Base-by-base conservation (phyloP, 345 rosid genomes). In the Arabidopsis arenosa region DNA sequence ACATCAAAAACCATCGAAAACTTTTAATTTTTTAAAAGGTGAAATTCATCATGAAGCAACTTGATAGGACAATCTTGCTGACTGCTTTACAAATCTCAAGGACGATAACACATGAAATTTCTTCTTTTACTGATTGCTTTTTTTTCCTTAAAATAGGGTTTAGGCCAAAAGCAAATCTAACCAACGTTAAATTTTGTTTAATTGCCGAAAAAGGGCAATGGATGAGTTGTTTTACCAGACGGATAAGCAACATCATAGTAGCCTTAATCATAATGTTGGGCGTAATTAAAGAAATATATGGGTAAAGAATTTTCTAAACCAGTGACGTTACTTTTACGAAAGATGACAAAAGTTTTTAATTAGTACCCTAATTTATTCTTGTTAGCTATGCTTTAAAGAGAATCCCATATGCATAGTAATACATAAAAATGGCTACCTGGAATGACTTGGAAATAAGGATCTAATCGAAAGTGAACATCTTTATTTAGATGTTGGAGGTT, bases 231-330 rank as follows among this genome's bases (percentile, higher is more conserved):
- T 55, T 66, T 57, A 66, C 60, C 43, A 47, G 53, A 58, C 32
- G n/a, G 67, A 66, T 67, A 23, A 66, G 73, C 60, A 75, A 48
- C 73, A 59, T 32, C 30, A 18, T 30, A 52, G 47, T 28, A 68
- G 47, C 56, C 73, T 60, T 40, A 60, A 75, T 68, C 74, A 60
- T 68, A 10, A 43, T 75, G 74, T 72, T 62, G 18, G 68, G 61
- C n/a, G 15, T 35, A 5, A 47, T 71, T 58, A 47, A 17, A 17
- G 0, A 3, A 9, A 52, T 8, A 30, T 23, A 4, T 52, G 71
- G 47, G 61, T 52, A 21, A 21, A 52, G 7, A 33, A 6, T 35
- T 33, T 51, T 33, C 21, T 28, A 39, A 53, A 68, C 28, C 62
- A 39, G 37, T 37, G 5, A 52, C 36, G 33, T 32, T 32, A 62